Evolutionary conservation across 768 basidiomycete genomes (phyloP).

Genomic region (Russula ochroleuca): DNA sequence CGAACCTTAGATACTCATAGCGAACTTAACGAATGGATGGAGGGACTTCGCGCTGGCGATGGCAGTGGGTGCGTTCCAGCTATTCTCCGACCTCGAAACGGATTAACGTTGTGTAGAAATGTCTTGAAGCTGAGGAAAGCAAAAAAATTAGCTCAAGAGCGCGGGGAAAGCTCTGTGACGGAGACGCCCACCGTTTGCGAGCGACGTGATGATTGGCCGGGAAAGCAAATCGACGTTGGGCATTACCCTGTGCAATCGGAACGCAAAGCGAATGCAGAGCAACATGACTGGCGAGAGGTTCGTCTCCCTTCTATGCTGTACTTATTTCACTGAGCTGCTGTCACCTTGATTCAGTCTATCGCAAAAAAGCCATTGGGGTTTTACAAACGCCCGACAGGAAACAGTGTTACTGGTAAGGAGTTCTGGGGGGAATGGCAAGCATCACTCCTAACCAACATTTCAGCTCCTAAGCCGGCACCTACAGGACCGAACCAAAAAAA

Average conservation of each 20-base stretch:
- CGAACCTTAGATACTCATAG: slow-evolving; percentile 39
- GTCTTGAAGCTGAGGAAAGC: slow-evolving; percentile 46
- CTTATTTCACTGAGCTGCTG: background rate
- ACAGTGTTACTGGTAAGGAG: background rate
- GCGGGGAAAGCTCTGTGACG: slow-evolving; percentile 9
- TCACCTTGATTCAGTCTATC: slow-evolving; percentile 7
- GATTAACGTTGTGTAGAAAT: slow-evolving; percentile 35
- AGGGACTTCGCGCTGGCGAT: slow-evolving; percentile 52
- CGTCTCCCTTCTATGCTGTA: background rate
- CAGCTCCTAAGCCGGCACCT: slow-evolving; percentile 5
- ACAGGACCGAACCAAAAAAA: background rate
- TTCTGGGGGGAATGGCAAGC: background rate
- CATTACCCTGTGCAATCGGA: background rate
- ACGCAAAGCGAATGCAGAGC: background rate
- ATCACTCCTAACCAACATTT: background rate
- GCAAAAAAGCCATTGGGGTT: slow-evolving; percentile 10
- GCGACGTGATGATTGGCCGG: background rate
- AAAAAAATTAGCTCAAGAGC: slow-evolving; percentile 24
- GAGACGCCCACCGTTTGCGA: background rate
- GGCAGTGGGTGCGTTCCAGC: slow-evolving; percentile 53
- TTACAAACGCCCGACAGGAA: slow-evolving; percentile 14
- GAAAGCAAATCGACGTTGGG: background rate
- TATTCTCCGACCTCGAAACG: slow-evolving; percentile 4
- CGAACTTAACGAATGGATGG: slow-evolving; percentile 48
- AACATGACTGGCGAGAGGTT: slow-evolving; percentile 19